Evolutionary conservation across 1,284 basidiomycete species (phyloP).

Genomic region (Singerocomus inundabilis): DNA sequence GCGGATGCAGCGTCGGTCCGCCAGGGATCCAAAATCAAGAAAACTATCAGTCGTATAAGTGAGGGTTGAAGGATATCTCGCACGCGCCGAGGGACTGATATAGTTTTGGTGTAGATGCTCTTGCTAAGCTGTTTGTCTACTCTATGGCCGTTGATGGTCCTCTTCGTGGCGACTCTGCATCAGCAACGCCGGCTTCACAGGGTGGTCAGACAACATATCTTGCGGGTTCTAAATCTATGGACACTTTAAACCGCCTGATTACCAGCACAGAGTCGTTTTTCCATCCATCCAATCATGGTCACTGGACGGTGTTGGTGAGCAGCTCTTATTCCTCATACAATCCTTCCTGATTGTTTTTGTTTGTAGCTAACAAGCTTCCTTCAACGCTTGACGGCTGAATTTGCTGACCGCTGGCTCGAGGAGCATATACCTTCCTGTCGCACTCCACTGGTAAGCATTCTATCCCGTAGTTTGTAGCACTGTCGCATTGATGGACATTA

Average conservation of each 20-base stretch:
- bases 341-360: slow-evolving; percentile 13
- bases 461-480: background rate
- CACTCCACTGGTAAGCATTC: slow-evolving; percentile 66
- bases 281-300: slow-evolving; percentile 81
- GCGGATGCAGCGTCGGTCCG: slow-evolving; percentile 67
- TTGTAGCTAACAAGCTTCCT: slow-evolving; percentile 33
- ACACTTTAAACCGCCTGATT: slow-evolving; percentile 85
- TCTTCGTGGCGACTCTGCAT: slow-evolving; percentile 38
- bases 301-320: slow-evolving; percentile 68
- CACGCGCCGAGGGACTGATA: background rate
- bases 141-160: slow-evolving; percentile 87
- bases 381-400: slow-evolving; percentile 72
- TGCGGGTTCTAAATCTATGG: slow-evolving; percentile 87
- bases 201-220: slow-evolving; percentile 58
- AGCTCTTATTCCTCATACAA: background rate
- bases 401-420: slow-evolving; percentile 79
- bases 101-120: slow-evolving; percentile 50
- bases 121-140: slow-evolving; percentile 89
- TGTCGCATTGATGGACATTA: slow-evolving; percentile 4
- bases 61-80: slow-evolving; percentile 21
- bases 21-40: slow-evolving; percentile 76
- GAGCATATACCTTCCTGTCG: slow-evolving; percentile 81
- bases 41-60: slow-evolving; percentile 71
- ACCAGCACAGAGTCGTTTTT: slow-evolving; percentile 94
- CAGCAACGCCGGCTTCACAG: slow-evolving; percentile 62